Conservation (phyloP, 495 filamentous ascomycete species). For the Hyaloscypha variabilis region DNA sequence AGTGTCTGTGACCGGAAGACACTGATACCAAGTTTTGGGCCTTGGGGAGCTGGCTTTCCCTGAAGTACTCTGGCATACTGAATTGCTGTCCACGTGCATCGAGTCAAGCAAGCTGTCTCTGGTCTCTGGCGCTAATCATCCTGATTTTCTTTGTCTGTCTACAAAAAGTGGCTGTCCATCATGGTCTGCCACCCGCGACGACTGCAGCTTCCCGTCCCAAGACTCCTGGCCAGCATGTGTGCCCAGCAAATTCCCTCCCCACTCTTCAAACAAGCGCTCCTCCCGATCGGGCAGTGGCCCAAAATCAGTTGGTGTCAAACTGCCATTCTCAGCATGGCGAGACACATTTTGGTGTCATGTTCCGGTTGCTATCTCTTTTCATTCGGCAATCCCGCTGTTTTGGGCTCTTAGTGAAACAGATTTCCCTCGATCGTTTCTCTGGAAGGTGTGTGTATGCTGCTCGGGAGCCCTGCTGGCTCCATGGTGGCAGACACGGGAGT, state of each 20-base stretch:
- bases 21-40: slow-evolving; percentile 33
- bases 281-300: slow-evolving; percentile 43
- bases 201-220: slow-evolving; percentile 33
- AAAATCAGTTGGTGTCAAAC: slow-evolving; percentile 52
- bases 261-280: slow-evolving; percentile 44
- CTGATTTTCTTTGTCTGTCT: slow-evolving; percentile 29
- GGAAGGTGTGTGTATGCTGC: slow-evolving; percentile 24
- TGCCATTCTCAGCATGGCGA: slow-evolving; percentile 45
- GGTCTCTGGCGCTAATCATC: slow-evolving; percentile 27
- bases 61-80: slow-evolving; percentile 34
- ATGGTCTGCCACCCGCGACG: slow-evolving; percentile 25
- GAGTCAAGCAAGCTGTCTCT: slow-evolving; percentile 49
- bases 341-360: slow-evolving; percentile 45
- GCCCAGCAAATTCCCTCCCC: slow-evolving; percentile 24
- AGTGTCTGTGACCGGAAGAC: slow-evolving; percentile 16
- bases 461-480: slow-evolving; percentile 20
- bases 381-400: slow-evolving; percentile 39
- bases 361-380: slow-evolving; percentile 43
- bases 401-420: slow-evolving; percentile 43
- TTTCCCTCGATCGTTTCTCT: slow-evolving; percentile 28
- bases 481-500: slow-evolving; percentile 28
- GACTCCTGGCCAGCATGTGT: slow-evolving; percentile 30
- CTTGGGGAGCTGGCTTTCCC: slow-evolving; percentile 39
- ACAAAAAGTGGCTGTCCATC: slow-evolving; percentile 16
- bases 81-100: slow-evolving; percentile 49